Conservation (phyloP, 1,139 yeast genomes). For the Pneumocystis sp. region DNA sequence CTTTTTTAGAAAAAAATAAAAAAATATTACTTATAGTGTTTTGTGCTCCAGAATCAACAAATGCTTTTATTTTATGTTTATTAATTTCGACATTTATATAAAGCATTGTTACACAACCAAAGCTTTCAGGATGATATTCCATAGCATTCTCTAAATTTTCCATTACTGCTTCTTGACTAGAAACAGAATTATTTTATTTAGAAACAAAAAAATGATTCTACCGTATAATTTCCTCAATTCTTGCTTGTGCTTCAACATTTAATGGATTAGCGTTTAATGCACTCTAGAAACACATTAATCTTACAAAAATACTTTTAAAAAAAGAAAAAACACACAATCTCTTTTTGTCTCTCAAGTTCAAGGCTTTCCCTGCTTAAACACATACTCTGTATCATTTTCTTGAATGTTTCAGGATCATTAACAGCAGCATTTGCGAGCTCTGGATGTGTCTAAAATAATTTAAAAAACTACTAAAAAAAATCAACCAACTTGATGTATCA, state of each 20-base stretch:
- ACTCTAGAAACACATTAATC: constrained; percentile 15
- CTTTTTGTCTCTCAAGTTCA: constrained; percentile 1
- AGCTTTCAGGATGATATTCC: constrained; percentile 79
- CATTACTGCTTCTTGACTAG: constrained; percentile 41
- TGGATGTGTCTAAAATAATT: constrained; percentile 19
- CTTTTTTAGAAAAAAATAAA: background rate
- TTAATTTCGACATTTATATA: constrained; percentile 65
- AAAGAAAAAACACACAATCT: background rate
- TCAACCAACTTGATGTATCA: constrained; percentile 3
- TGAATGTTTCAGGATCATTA: constrained; percentile 41
- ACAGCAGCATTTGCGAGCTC: constrained; percentile 27
- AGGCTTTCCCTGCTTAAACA: background rate
- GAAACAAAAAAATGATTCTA: constrained; percentile 23
- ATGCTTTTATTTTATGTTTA: constrained; percentile 70
- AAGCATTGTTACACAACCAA: constrained; percentile 69
- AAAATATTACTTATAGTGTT: constrained; percentile 40
- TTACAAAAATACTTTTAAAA: background rate
- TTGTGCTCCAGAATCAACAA: constrained; percentile 95
- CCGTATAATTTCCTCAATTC: constrained; percentile 52
- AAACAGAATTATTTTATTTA: background rate
- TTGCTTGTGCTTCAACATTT: constrained; percentile 54
- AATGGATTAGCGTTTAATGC: constrained; percentile 50
- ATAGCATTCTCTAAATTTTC: constrained; percentile 67
- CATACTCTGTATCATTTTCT: constrained; percentile 26
- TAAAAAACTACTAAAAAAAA: background rate